Evolutionary conservation across 78 protist species (phyloP).

Genomic region (Bodo saltans): DNA sequence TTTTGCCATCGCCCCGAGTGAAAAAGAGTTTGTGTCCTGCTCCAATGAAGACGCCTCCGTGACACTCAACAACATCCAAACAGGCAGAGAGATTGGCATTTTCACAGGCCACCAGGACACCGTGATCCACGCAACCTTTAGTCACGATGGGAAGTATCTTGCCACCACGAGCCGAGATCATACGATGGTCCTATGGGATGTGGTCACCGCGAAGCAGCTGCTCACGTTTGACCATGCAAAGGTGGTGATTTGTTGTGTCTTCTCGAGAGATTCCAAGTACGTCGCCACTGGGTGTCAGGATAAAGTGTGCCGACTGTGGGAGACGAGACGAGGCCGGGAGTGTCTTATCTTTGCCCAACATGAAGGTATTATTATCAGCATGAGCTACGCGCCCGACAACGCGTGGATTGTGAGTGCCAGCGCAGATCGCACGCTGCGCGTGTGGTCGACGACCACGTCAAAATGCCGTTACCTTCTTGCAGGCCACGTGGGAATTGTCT

Average conservation of each 20-base stretch:
- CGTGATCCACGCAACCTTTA: slow-evolving; percentile 79
- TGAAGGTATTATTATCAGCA: slow-evolving; percentile 20
- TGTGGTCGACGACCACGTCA: slow-evolving; percentile 10
- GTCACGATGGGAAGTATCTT: slow-evolving; percentile 62
- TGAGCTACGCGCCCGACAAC: slow-evolving; percentile 8
- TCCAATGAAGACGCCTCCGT: slow-evolving; percentile 24
- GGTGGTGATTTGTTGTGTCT: slow-evolving; percentile 27
- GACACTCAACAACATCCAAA: neutral
- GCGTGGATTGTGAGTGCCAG: neutral
- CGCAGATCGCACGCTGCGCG: slow-evolving; percentile 20
- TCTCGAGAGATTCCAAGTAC: neutral
- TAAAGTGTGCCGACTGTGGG: slow-evolving; percentile 31
- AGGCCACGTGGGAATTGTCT: slow-evolving; percentile 14
- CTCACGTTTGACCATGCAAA: slow-evolving; percentile 24
- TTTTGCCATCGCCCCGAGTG: slow-evolving; percentile 12
- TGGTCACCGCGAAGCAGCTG: slow-evolving; percentile 13
- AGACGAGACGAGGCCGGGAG: slow-evolving; percentile 8
- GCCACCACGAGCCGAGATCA: slow-evolving; percentile 78
- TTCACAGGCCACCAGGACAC: slow-evolving; percentile 84
- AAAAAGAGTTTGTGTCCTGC: slow-evolving; percentile 1
- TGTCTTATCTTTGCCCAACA: neutral
- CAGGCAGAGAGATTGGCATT: slow-evolving; percentile 4
- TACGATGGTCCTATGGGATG: slow-evolving; percentile 78
- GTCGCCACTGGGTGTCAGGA: slow-evolving; percentile 30
- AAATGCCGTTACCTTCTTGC: neutral